Evolutionary conservation across 768 basidiomycete species (phyloP), one percentile per base, ranked within the genome.

Genomic region (Lentinula boryana): DNA sequence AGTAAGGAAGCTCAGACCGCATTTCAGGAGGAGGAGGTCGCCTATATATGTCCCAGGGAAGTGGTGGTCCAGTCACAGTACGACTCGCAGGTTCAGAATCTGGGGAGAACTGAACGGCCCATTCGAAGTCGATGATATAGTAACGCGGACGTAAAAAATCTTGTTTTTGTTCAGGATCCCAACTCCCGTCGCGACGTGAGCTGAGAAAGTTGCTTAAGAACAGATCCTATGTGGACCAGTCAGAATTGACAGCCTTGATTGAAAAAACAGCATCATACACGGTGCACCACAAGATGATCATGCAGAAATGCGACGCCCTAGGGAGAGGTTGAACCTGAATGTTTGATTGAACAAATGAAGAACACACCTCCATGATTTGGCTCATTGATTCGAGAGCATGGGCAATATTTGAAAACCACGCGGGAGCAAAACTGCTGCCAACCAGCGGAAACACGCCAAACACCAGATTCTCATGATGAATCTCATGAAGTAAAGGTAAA

Each of bases 91-190:
- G 46, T 31, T 57, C 55, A n/a, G 48, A 57, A 13, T 32, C 23
- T 18, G 55, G 18, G 10, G 33, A 36, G 40, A 62, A 62, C 8
- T 31, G 31, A 4, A 62, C 38, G 16, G 61, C 43, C 31, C 23
- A 38, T 31, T 58, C 61, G 35, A 62, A 57, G 40, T 62, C 56
- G 27, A 62, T 62, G 15, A 62, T 48, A 35, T 62, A 58, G 23
- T 50, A 48, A 35, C 56, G 61, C 21, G 55, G 61, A 10, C 56
- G 38, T 32, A 51, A 49, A 49, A 38, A 48, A 53, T 49, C 35
- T 21, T 38, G 15, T 4, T 33, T 56, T 7, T 43, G 21, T 13
- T 16, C 56, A 10, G 23, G 56, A 18, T 3, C 16, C 18, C 43
- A 46, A 16, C 16, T 16, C 15, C 49, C 35, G 12, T 49, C 5